Base-by-base conservation (phyloP, 2,329 filamentous ascomycete species). In the Knufia fluminis region DNA sequence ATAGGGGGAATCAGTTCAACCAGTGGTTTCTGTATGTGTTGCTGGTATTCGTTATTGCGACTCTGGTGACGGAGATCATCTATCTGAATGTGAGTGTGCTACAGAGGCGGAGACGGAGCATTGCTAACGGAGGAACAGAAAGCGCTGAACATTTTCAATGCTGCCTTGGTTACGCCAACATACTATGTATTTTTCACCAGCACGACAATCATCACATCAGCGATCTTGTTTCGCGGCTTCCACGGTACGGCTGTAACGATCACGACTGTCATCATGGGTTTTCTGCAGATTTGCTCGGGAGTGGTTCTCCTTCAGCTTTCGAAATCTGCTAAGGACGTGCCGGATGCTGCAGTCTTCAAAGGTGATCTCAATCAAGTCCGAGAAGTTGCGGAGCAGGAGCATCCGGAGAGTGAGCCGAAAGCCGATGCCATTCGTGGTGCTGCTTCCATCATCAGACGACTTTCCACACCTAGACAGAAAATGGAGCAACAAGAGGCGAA, bases 181-280 rank as follows among this genome's bases (percentile, higher is more conserved):
- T 98, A 98, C 70, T 98, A 98, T 66, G 92, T 98, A 57, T 91
- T 94, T 72, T 98, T 98, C 66, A 98, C 92, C 33, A 94, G 84
- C 59, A 85, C 89, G 3, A 97, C 92, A 17, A 96, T 98, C 57
- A 79, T 97, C 58, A 94, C 90, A 4, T 96, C 91, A 0, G 86
- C 90, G 2, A 82, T 98, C 41, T 73, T 98, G 2, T 97, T 97
- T 68, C 83, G 82, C 55, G 92, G 92, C 6, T 96, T 98, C 76
- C 91, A 94, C 63, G 92, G 91, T 31, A 86, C 86, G 0, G 75
- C 79, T 0, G 76, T 80, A 4, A 79, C 85, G 22, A 97, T 98
- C 50, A 75, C 86, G 40, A 95, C 89, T 0, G 86, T 97, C 24
- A 84, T 97, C 49, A 80, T 94, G 71, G 92, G 92, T 1, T 98